phyloP scores from a whole-genome alignment of 306 rosid species.

The Betula pendula region DNA sequence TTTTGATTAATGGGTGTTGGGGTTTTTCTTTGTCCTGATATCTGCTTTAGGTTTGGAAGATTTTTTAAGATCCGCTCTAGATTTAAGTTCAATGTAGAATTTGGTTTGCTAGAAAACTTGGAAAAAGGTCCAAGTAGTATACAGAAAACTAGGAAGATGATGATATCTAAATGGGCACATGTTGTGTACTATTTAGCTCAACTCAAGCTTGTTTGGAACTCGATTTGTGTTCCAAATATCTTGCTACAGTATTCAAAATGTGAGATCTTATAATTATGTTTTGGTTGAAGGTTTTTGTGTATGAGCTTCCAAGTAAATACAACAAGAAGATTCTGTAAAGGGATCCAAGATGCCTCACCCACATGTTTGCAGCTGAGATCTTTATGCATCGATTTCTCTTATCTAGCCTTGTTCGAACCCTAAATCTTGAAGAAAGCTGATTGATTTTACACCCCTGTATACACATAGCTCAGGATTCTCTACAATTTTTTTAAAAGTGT shows the following conservation, averaged over 20 bases:
- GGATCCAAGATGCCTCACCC: constrained; percentile 92
- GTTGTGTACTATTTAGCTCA: too few relatives aligned
- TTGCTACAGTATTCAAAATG: neutral
- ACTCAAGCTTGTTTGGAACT: too few relatives aligned
- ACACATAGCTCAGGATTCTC: too few relatives aligned
- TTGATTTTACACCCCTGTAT: constrained; percentile 98
- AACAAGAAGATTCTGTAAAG: constrained; percentile 94
- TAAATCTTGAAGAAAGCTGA: constrained; percentile 97
- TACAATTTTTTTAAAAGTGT: too few relatives aligned
- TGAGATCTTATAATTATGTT: constrained; percentile 16
- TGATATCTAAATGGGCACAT: too few relatives aligned
- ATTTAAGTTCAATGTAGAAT: constrained; percentile 16
- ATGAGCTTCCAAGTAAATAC: constrained; percentile 98
- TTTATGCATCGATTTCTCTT: constrained; percentile 94
- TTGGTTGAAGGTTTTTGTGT: constrained; percentile 78
- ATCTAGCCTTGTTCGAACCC: constrained; percentile 93
- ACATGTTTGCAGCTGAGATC: constrained; percentile 99
- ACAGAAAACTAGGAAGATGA: too few relatives aligned
- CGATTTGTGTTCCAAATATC: constrained; percentile 3
- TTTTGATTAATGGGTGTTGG: constrained; percentile 25
- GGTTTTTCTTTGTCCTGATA: too few relatives aligned
- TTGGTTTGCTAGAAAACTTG: too few relatives aligned
- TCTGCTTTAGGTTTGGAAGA: neutral
- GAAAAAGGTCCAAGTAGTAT: too few relatives aligned
- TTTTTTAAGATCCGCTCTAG: constrained; percentile 32